Evolutionary conservation across 306 rosid genomes (phyloP).

Genomic region (Lathyrus tuberosus): DNA sequence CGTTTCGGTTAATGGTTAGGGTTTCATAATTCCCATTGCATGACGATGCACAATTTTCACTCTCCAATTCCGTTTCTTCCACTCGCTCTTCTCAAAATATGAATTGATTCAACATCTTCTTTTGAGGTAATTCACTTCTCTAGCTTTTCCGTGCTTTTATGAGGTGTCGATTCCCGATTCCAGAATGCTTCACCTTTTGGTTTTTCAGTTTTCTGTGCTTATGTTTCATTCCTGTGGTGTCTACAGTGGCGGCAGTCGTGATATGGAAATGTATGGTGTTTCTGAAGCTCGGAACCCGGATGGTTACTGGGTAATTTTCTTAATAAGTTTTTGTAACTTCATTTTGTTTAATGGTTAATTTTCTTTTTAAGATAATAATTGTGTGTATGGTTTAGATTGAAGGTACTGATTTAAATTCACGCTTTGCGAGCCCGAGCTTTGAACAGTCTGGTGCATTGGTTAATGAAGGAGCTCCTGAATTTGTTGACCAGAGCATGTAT

Average conservation of each 20-base stretch:
- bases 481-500: slow-evolving; percentile 85
- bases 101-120: slow-evolving; percentile 44
- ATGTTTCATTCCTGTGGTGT: slow-evolving; percentile 35
- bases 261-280: slow-evolving; percentile 67
- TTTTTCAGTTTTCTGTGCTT: slow-evolving; percentile 29
- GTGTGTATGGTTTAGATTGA: slow-evolving; percentile 60
- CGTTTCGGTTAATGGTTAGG: slow-evolving; percentile 60
- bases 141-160: background rate
- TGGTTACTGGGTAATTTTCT: slow-evolving; percentile 55
- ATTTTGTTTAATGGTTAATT: slow-evolving; percentile 1
- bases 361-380: no score
- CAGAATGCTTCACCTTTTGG: background rate
- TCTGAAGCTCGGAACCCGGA: slow-evolving; percentile 54
- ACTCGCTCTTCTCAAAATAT: slow-evolving; percentile 16
- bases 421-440: slow-evolving; percentile 53
- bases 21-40: slow-evolving; percentile 53
- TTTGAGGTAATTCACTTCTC: slow-evolving; percentile 33
- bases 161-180: background rate
- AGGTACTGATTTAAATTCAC: slow-evolving; percentile 62
- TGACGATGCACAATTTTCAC: slow-evolving; percentile 19
- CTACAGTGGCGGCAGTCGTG: slow-evolving; percentile 69
- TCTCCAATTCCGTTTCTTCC: slow-evolving; percentile 5
- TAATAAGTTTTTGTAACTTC: slow-evolving; percentile 2
- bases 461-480: slow-evolving; percentile 78
- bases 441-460: slow-evolving; percentile 73